Percentiles rank a stretch among this genome's conserved stretches.
phyloP scores from a whole-genome alignment of 1,284 basidiomycete species.

The Ustilago hordei region DNA sequence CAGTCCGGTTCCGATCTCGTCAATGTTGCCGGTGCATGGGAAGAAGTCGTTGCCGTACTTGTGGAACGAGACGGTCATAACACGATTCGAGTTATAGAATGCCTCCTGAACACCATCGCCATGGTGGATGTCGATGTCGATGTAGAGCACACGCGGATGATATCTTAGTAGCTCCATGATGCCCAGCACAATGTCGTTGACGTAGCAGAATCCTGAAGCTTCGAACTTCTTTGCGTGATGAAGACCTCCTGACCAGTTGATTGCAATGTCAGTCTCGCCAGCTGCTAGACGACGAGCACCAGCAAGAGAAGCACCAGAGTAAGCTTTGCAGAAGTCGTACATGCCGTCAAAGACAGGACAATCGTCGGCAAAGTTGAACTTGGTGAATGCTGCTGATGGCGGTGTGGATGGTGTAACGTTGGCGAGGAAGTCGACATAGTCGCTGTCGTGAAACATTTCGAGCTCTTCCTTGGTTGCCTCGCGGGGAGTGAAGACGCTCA shows the following conservation, averaged over 20 bases:
- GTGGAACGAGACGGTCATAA: slow-evolving; percentile 98
- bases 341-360: slow-evolving; percentile 69
- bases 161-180: slow-evolving; percentile 71
- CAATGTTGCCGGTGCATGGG: slow-evolving; percentile 68
- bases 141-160: slow-evolving; percentile 89
- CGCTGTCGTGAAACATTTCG: slow-evolving; percentile 87
- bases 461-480: slow-evolving; percentile 90
- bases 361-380: slow-evolving; percentile 69
- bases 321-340: slow-evolving; percentile 69
- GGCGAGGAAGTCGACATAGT: slow-evolving; percentile 94
- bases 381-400: slow-evolving; percentile 60
- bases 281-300: slow-evolving; percentile 72
- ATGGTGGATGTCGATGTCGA: slow-evolving; percentile 98
- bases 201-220: slow-evolving; percentile 95
- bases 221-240: slow-evolving; percentile 98
- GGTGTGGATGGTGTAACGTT: slow-evolving; percentile 70
- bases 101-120: slow-evolving; percentile 99
- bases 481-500: slow-evolving; percentile 91
- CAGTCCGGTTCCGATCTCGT: slow-evolving; percentile 64
- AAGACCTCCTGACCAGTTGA: slow-evolving; percentile 97
- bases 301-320: slow-evolving; percentile 77
- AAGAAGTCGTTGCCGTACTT: slow-evolving; percentile 99
- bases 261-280: slow-evolving; percentile 91
- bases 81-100: slow-evolving; percentile 96
- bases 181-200: slow-evolving; percentile 79